Base-by-base conservation (phyloP, 1,139 yeast genomes). In the Blastobotrys elegans region DNA sequence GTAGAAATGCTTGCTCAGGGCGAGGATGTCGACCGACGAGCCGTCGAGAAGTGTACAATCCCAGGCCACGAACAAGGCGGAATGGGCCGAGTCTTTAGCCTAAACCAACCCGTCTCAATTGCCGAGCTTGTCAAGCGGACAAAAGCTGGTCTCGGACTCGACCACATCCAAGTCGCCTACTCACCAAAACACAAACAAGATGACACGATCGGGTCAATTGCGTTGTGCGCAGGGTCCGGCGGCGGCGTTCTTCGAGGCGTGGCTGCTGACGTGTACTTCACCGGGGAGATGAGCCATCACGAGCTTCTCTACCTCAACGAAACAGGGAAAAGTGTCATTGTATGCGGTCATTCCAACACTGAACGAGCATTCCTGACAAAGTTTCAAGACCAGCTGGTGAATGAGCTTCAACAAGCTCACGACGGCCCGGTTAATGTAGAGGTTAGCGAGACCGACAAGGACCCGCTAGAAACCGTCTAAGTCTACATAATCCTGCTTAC, bases 141-240 rank as follows among this genome's bases (percentile, higher is more conserved):
- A 43, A 92, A 92, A 59, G 40, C 48, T 0, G 71, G 73, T 20
- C 68, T 90, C 41, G 72, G 69, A 0, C 65, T 92, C 44, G 49
- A 65, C 0, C 69, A 80, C 53, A 69, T 90, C 8, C 96, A 86
- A 62, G 77, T 88, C 1, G 89, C 89, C 1, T 70, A 74, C 0
- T 67, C 73, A 2, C 64, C 65, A 10, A 52, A 62, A 10, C 66
- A 67, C 35, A 46, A 56, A 26, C 48, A 55, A 11, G n/a, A 2
- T 13, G 38, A 34, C n/a, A 67, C 64, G 14, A 46, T 63, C 33
- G 38, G 43, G 8, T 50, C 63, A 0, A 72, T 89, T n/a, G 97
- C 97, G 0, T 65, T 92, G 20, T 92, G 99, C 66, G 98, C 98
- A 3, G 99, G 99, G 0, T 86, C 96, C 3, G 99, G 99, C 0